Evolutionary conservation across 345 rosid genomes (phyloP).

Genomic region (Salix arbutifolia): DNA sequence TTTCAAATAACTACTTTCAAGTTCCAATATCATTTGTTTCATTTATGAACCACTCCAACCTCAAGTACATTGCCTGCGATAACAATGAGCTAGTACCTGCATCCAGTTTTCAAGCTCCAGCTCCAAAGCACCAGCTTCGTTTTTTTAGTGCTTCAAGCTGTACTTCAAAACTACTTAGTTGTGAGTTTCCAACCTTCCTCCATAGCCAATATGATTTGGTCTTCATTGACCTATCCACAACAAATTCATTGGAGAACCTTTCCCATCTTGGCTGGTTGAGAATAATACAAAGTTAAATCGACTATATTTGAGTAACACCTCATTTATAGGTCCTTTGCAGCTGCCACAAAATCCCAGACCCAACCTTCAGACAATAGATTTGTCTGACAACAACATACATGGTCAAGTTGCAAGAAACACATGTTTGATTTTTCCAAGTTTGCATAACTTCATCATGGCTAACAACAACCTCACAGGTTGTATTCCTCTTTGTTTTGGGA

Average conservation of each 20-base stretch:
- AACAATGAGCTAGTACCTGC: not conserved
- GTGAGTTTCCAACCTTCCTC: not conserved
- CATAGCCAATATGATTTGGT: not conserved
- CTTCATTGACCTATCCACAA: not conserved
- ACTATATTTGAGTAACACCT: not conserved
- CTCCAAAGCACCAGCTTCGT: not conserved
- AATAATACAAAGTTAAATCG: constrained; percentile 13
- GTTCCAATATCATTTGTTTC: not conserved
- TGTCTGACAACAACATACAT: not conserved
- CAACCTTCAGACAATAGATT: not conserved
- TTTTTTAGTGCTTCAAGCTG: not conserved
- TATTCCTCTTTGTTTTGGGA: constrained; percentile 19
- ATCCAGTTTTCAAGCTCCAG: not conserved
- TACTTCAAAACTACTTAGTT: fast-evolving
- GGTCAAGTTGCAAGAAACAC: constrained; percentile 12
- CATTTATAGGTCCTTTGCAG: not conserved
- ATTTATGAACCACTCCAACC: not conserved
- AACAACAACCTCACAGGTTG: constrained; percentile 9
- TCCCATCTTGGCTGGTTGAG: constrained; percentile 25
- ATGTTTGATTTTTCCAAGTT: not conserved
- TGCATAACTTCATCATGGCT: not conserved
- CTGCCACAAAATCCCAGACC: not conserved
- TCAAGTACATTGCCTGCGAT: fast-evolving
- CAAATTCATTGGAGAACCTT: not conserved
- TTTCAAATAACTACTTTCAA: not conserved